Conservation (phyloP, 495 filamentous ascomycete species). For the Daldinia concentrica region DNA sequence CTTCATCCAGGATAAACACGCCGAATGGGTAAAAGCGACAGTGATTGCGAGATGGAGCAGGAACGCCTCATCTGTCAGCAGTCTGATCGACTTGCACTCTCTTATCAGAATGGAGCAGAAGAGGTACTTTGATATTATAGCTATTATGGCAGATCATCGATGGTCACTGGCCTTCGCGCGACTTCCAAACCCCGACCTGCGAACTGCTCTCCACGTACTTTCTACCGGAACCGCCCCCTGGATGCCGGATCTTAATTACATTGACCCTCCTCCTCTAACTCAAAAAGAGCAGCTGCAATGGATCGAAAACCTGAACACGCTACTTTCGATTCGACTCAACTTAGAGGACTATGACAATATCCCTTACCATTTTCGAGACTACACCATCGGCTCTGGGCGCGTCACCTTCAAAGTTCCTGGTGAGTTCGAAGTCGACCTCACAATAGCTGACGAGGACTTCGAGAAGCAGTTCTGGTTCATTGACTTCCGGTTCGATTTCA, state of each 20-base stretch:
- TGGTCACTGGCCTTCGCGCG: conserved; percentile 68
- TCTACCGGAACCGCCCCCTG: conserved; percentile 75
- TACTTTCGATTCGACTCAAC: conserved; percentile 80
- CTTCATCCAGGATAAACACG: conserved; percentile 67
- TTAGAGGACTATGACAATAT: conserved; percentile 81
- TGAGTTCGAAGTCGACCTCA: conserved; percentile 94
- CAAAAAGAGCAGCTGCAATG: conserved; percentile 71
- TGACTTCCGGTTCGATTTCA: conserved; percentile 86
- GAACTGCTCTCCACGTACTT: conserved; percentile 85
- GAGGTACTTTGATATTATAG: conserved; percentile 64
- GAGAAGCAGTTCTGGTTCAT: conserved; percentile 89
- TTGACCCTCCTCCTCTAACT: conserved; percentile 75
- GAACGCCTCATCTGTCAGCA: conserved; percentile 77
- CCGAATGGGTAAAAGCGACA: conserved; percentile 84
- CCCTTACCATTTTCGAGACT: conserved; percentile 76
- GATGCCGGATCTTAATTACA: conserved; percentile 84
- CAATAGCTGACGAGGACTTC: conserved; percentile 81
- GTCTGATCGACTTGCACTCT: conserved; percentile 81
- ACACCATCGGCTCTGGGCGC: conserved; percentile 77
- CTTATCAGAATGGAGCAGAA: conserved; percentile 71
- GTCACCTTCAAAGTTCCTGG: conserved; percentile 83
- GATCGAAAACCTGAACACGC: conserved; percentile 80
- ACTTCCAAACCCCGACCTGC: conserved; percentile 87
- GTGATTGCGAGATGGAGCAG: conserved; percentile 89
- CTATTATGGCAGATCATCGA: conserved; percentile 74